Percentiles rank a stretch among this genome's conserved stretches.
phyloP scores from a whole-genome alignment of 768 basidiomycete species.

The Agrocybe pediades region DNA sequence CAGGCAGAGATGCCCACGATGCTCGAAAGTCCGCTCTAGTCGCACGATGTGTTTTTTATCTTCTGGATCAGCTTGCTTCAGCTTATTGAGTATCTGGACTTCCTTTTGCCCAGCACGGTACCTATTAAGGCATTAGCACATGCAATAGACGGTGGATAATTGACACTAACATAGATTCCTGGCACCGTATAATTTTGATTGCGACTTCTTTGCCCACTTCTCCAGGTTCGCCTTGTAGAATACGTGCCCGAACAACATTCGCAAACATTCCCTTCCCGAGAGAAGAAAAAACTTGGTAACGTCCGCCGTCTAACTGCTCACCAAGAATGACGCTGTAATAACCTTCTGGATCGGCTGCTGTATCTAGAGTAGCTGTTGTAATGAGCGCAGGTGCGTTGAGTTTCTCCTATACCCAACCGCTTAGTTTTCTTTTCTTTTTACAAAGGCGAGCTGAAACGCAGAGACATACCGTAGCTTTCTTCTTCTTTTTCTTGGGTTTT shows the following conservation, averaged over 20 bases:
- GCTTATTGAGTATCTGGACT: conserved; percentile 82
- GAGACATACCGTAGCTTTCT: conserved; percentile 49
- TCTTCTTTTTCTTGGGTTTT: conserved; percentile 57
- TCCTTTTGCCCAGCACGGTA: conserved; percentile 95
- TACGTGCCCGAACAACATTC: conserved; percentile 89
- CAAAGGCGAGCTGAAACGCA: not conserved
- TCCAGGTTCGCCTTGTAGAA: conserved; percentile 66
- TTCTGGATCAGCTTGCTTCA: conserved; percentile 88
- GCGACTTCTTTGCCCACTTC: conserved; percentile 75
- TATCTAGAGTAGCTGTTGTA: conserved; percentile 74
- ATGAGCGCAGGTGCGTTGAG: conserved; percentile 62
- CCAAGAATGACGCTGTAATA: conserved; percentile 95
- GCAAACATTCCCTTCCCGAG: conserved; percentile 99
- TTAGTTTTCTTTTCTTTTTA: not conserved
- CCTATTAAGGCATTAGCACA: conserved; percentile 46
- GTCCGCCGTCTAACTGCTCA: conserved; percentile 88
- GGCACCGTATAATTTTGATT: conserved; percentile 94
- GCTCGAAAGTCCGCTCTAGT: conserved; percentile 94
- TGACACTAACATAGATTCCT: conserved; percentile 88
- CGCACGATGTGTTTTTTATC: conserved; percentile 97
- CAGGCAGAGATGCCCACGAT: conserved; percentile 93
- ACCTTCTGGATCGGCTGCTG: conserved; percentile 91
- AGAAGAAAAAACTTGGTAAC: conserved; percentile 92
- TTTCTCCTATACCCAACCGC: conserved; percentile 33
- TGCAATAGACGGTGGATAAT: conserved; percentile 1